phyloP scores from a whole-genome alignment of 1,284 basidiomycete species.

The Cryptococcus neoformans region DNA sequence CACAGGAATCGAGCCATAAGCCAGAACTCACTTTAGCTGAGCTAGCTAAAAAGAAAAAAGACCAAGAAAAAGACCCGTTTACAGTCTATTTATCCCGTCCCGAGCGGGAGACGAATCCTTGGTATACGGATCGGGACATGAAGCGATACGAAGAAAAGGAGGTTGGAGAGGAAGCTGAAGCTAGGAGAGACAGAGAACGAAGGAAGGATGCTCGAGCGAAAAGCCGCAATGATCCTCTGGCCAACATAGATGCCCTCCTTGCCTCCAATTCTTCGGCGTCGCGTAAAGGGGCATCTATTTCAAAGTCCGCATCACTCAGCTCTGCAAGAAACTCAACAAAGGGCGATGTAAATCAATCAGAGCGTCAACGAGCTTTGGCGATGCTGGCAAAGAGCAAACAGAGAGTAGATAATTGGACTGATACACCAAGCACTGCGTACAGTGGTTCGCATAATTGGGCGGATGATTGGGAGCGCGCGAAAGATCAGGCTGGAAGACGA shows the following conservation, averaged over 20 bases:
- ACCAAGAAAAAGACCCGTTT: conserved; percentile 42
- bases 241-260: conserved; percentile 12
- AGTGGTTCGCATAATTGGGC: conserved; percentile 22
- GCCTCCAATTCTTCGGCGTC: conserved; percentile 1
- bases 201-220: conserved; percentile 45
- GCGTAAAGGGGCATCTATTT: background rate
- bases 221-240: conserved; percentile 41
- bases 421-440: conserved; percentile 25
- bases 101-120: conserved; percentile 49
- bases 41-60: conserved; percentile 36
- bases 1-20: conserved; percentile 5
- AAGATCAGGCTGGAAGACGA: conserved; percentile 36
- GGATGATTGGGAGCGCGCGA: conserved; percentile 39
- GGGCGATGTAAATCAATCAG: conserved; percentile 27
- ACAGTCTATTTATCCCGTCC: conserved; percentile 50
- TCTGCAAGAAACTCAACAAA: conserved; percentile 17
- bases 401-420: conserved; percentile 19
- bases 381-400: conserved; percentile 35
- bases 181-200: conserved; percentile 36
- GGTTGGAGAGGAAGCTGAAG: conserved; percentile 38
- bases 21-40: conserved; percentile 28
- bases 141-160: conserved; percentile 44
- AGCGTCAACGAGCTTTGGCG: conserved; percentile 45
- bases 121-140: conserved; percentile 47
- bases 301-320: conserved; percentile 3